phyloP scores from a whole-genome alignment of 2,329 filamentous ascomycete species.

The Stemphylium vesicarium region DNA sequence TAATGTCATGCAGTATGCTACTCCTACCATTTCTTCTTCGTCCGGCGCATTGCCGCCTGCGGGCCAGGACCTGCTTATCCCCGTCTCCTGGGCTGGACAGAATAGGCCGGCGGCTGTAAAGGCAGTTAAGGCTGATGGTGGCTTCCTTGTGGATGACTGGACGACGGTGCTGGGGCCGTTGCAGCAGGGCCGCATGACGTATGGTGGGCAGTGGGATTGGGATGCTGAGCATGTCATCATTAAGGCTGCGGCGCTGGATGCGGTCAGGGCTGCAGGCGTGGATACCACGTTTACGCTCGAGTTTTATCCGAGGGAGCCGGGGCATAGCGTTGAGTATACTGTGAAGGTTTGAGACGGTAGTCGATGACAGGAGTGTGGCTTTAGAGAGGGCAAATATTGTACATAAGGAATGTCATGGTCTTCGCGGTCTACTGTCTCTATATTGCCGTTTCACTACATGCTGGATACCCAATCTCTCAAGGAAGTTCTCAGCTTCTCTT shows the following conservation, averaged over 20 bases:
- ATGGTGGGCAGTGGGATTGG: conserved; percentile 60
- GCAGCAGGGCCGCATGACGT: conserved; percentile 58
- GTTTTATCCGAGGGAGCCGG: conserved; percentile 60
- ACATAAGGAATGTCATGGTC: too few relatives aligned
- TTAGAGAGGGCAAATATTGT: too few relatives aligned
- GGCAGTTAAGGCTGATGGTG: conserved; percentile 57
- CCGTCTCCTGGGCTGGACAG: conserved; percentile 60
- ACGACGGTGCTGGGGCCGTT: conserved; percentile 61
- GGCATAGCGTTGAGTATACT: conserved; percentile 59
- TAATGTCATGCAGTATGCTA: conserved; percentile 61
- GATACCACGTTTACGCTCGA: conserved; percentile 60
- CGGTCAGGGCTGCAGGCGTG: conserved; percentile 55
- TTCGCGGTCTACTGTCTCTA: too few relatives aligned
- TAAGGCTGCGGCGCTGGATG: conserved; percentile 53
- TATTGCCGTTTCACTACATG: too few relatives aligned
- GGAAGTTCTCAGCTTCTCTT: conserved; percentile 47
- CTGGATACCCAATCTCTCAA: conserved; percentile 49
- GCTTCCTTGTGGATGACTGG: conserved; percentile 63
- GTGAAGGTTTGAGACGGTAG: conserved; percentile 44
- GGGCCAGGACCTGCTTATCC: conserved; percentile 55
- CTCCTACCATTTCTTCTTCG: conserved; percentile 43
- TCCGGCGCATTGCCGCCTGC: conserved; percentile 43
- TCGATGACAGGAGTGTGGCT: too few relatives aligned
- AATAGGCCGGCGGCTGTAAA: conserved; percentile 60
- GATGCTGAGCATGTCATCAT: conserved; percentile 56